phyloP scores from a whole-genome alignment of 768 basidiomycete genomes.

The Amanita phalloides region DNA sequence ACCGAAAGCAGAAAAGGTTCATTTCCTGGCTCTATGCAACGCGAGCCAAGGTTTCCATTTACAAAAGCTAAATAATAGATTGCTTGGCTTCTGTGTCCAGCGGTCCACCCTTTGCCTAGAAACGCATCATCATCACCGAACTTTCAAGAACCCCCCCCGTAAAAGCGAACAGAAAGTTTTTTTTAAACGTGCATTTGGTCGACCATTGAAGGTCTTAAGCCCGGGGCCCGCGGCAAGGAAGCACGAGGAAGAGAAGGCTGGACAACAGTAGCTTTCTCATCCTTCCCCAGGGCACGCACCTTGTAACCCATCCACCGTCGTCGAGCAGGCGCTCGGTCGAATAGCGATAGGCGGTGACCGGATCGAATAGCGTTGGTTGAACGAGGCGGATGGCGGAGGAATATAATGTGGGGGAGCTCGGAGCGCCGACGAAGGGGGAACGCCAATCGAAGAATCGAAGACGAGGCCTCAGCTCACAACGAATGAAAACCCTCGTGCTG shows the following conservation, averaged over 20 bases:
- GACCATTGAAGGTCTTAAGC: background rate
- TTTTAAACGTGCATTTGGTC: conserved; percentile 1
- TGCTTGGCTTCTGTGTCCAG: no score
- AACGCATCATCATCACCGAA: background rate
- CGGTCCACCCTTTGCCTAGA: no score
- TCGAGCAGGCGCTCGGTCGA: background rate
- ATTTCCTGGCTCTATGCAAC: no score
- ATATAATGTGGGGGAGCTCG: no score
- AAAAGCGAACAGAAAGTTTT: background rate
- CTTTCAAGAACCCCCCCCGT: background rate
- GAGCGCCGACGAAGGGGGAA: no score
- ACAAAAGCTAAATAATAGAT: no score
- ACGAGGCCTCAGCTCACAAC: background rate
- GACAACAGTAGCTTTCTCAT: background rate
- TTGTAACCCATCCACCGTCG: background rate
- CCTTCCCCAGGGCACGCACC: background rate
- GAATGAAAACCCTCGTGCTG: background rate
- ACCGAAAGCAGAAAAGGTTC: no score
- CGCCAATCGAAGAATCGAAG: background rate
- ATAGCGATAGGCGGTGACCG: background rate
- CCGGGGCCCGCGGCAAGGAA: conserved; percentile 4
- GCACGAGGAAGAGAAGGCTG: background rate
- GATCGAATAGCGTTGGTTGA: background rate
- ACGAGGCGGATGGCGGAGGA: background rate
- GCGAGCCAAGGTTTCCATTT: no score